phyloP scores from a whole-genome alignment of 2,329 filamentous ascomycete species.

The Botryotinia globosa region DNA sequence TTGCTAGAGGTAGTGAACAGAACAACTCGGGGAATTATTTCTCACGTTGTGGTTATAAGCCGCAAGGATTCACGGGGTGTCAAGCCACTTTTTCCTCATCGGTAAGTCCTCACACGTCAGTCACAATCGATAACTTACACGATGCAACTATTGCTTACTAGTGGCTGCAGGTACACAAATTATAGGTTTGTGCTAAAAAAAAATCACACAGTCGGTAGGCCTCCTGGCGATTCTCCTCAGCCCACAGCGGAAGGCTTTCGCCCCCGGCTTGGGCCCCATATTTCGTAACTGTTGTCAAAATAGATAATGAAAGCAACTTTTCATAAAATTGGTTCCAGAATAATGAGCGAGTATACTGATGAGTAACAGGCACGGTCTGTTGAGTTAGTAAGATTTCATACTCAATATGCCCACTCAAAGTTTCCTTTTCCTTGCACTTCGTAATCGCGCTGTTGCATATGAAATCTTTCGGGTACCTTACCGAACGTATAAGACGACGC shows the following conservation, averaged over 20 bases:
- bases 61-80: slow-evolving; percentile 2
- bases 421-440: neutral
- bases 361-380: no score
- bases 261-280: neutral
- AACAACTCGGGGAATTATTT: neutral
- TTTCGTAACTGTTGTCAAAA: neutral
- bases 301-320: neutral
- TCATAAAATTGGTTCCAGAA: neutral
- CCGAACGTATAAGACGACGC: neutral
- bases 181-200: neutral
- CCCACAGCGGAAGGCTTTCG: neutral
- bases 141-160: neutral
- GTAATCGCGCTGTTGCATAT: neutral
- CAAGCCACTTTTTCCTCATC: neutral
- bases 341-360: neutral
- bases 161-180: neutral
- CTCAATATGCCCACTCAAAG: neutral
- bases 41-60: neutral
- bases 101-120: neutral
- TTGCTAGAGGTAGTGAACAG: neutral
- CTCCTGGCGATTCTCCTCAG: neutral
- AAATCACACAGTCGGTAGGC: neutral
- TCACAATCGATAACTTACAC: slow-evolving; percentile 2
- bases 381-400: neutral
- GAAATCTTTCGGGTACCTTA: neutral